Evolutionary conservation across 2,329 filamentous ascomycete species (phyloP).

Genomic region (Colletotrichum aenigma): DNA sequence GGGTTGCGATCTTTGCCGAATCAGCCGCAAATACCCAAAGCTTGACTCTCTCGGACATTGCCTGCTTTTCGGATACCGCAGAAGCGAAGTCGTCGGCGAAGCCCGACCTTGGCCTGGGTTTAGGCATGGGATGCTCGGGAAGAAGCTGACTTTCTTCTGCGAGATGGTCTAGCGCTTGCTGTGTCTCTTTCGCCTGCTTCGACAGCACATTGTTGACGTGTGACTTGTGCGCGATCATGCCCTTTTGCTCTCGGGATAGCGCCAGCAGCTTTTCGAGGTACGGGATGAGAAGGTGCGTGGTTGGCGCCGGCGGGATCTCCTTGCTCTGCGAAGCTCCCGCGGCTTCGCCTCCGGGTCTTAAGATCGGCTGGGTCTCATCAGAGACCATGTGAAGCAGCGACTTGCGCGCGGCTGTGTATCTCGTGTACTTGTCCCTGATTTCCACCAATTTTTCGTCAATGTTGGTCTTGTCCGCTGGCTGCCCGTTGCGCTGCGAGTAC

Average conservation of each 20-base stretch:
- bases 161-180: slow-evolving; percentile 56
- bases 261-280: slow-evolving; percentile 59
- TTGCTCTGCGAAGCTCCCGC: slow-evolving; percentile 5
- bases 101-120: slow-evolving; percentile 38
- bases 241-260: slow-evolving; percentile 61
- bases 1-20: slow-evolving; percentile 61
- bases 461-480: slow-evolving; percentile 21
- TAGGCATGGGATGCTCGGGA: slow-evolving; percentile 51
- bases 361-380: slow-evolving; percentile 31
- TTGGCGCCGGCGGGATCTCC: slow-evolving; percentile 24
- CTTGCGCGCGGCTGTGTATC: slow-evolving; percentile 56
- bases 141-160: slow-evolving; percentile 68
- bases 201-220: slow-evolving; percentile 56
- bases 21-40: slow-evolving; percentile 67
- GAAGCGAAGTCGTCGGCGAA: slow-evolving; percentile 48
- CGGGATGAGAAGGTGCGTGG: slow-evolving; percentile 55
- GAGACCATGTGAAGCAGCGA: slow-evolving; percentile 47
- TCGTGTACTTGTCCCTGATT: slow-evolving; percentile 59
- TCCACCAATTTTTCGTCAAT: slow-evolving; percentile 45
- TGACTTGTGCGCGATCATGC: slow-evolving; percentile 61
- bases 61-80: slow-evolving; percentile 38
- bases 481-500: slow-evolving; percentile 19
- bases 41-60: slow-evolving; percentile 48
- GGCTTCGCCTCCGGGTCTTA: slow-evolving; percentile 15
- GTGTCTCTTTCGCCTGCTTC: slow-evolving; percentile 55